Evolutionary conservation across 192 early-diverging fungal species (phyloP).

Genomic region (Geranomyces variabilis): DNA sequence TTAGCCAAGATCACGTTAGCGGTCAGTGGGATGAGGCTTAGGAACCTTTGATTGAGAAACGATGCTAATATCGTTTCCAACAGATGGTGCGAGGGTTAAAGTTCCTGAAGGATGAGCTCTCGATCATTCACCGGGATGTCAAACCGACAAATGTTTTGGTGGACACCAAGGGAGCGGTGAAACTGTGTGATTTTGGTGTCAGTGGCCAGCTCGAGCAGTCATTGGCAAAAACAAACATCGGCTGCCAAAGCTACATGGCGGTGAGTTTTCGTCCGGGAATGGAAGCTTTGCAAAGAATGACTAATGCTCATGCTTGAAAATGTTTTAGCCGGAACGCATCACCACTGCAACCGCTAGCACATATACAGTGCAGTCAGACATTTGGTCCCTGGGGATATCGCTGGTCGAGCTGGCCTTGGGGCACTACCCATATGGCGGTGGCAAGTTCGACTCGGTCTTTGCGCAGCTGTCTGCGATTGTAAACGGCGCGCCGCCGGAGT

Average conservation of each 20-base stretch:
- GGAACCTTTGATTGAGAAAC: not conserved
- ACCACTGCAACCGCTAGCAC: conserved; percentile 53
- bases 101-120: conserved; percentile 85
- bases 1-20: conserved; percentile 74
- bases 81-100: conserved; percentile 82
- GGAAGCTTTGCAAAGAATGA: not conserved
- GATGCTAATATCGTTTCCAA: no score
- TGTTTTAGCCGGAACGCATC: conserved; percentile 84
- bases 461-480: conserved; percentile 89
- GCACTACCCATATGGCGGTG: conserved; percentile 77
- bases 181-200: conserved; percentile 96
- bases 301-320: not conserved
- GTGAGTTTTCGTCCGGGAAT: conserved; percentile 54
- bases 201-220: conserved; percentile 83
- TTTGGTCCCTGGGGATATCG: conserved; percentile 91
- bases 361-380: conserved; percentile 88
- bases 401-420: conserved; percentile 84
- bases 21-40: no score
- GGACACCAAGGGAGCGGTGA: conserved; percentile 84
- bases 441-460: conserved; percentile 75
- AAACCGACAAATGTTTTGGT: conserved; percentile 95
- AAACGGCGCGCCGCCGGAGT: conserved; percentile 68
- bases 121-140: conserved; percentile 94
- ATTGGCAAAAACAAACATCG: conserved; percentile 90
- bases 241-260: conserved; percentile 95